Evolutionary conservation across 2,329 filamentous ascomycete species (phyloP).

Genomic region (Pseudocercospora macadamiae): DNA sequence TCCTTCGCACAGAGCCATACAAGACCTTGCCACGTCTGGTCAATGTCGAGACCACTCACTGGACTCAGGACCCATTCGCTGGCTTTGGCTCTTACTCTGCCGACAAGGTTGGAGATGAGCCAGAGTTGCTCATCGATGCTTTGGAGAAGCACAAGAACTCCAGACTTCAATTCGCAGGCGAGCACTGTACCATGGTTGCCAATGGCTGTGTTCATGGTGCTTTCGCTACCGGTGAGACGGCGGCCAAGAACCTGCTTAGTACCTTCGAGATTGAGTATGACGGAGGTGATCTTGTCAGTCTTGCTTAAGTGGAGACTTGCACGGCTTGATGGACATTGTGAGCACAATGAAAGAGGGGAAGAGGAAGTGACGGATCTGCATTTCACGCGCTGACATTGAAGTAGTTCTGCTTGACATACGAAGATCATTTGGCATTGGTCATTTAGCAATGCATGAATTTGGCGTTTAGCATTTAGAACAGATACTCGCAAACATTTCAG

Average conservation of each 20-base stretch:
- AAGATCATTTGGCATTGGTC: background rate
- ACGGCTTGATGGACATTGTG: no score
- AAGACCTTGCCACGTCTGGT: conserved; percentile 46
- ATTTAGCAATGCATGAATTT: background rate
- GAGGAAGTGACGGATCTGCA: background rate
- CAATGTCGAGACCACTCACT: conserved; percentile 49
- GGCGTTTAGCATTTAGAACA: background rate
- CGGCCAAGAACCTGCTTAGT: conserved; percentile 45
- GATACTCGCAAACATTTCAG: background rate
- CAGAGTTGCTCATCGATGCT: conserved; percentile 41
- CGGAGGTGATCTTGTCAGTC: conserved; percentile 33
- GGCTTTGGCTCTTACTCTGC: conserved; percentile 50
- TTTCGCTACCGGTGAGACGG: conserved; percentile 48
- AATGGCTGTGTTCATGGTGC: conserved; percentile 51
- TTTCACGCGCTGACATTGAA: background rate
- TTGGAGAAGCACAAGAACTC: conserved; percentile 42
- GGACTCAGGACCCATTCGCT: conserved; percentile 49
- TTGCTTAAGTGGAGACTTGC: conserved; percentile 9
- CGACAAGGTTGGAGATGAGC: conserved; percentile 50
- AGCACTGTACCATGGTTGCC: conserved; percentile 43
- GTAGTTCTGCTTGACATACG: background rate
- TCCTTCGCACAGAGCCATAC: conserved; percentile 49
- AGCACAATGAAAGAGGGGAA: background rate
- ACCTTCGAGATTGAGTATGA: conserved; percentile 43
- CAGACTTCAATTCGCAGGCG: conserved; percentile 47